Evolutionary conservation across 176 grass and related monocot species (phyloP), one percentile per base, ranked within the genome.

Genomic region (Oryza coarctata): DNA sequence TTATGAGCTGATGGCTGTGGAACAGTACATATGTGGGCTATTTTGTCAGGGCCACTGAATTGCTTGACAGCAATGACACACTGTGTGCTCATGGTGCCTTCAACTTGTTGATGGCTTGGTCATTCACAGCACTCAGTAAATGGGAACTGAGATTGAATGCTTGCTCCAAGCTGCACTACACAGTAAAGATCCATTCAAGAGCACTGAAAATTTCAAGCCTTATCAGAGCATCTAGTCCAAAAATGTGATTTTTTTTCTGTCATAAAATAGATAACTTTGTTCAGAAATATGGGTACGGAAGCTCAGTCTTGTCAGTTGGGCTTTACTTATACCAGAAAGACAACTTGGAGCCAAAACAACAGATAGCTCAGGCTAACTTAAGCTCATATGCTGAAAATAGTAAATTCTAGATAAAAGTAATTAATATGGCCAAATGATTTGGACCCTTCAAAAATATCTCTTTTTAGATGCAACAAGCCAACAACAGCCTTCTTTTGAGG

Each of bases 1-100:
- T 69, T 50, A 30, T 84, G 85, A 82, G 81, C 55, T 47, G 81
- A 86, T 75, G 84, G 43, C 32, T 80, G 70, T 65, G 78, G 61
- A 63, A 77, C 32, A 63, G 85, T 66, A 80, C 87, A 92, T 13
- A 41, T 81, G 68, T 92, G 85, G 33, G 32, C 63, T 58, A 26
- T 82, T 80, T 52, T 89, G 41, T 80, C 80, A 12, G 80, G 73
- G 23, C 79, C 76, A 70, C 55, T 68, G 34, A 85, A 83, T 68
- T 95, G 61, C 62, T 92, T 90, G 22, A 87, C 62, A 13, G 83
- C 45, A 18, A 95, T 29, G 3, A 87, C 49, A 45, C 93, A 76
- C 60, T 88, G 72, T 76, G 74, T 86, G 33, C 61, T 90, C 93
- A 92, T 92, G 60, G 9, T 34, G 20, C 65, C 65, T 30, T 45